Percentiles rank a stretch among this genome's conserved stretches.
Evolutionary conservation across 768 basidiomycete species (phyloP).

Genomic region (Paxillus involutus): DNA sequence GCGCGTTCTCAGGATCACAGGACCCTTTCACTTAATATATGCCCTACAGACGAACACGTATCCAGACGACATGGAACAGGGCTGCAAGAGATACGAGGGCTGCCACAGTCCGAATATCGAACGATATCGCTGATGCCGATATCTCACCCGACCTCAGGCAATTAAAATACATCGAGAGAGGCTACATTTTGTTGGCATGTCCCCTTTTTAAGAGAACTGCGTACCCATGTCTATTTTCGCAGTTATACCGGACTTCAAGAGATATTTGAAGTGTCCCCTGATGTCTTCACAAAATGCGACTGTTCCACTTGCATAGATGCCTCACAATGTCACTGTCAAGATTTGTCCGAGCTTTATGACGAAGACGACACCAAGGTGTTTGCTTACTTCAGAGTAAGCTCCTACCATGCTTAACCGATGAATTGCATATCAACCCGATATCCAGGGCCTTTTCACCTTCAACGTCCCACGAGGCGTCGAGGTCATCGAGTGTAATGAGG

Average conservation of each 20-base stretch:
- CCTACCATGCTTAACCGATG: neutral
- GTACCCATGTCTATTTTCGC: constrained; percentile 4
- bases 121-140: constrained; percentile 34
- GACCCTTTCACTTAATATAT: constrained; percentile 1
- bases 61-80: constrained; percentile 32
- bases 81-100: constrained; percentile 27
- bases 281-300: constrained; percentile 43
- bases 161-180: constrained; percentile 55
- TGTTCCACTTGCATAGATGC: constrained; percentile 39
- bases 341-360: constrained; percentile 39
- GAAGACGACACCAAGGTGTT: constrained; percentile 26
- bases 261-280: constrained; percentile 26
- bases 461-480: constrained; percentile 41
- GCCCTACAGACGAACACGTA: constrained; percentile 20
- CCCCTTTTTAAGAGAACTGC: neutral
- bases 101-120: constrained; percentile 33
- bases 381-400: constrained; percentile 44
- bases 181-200: constrained; percentile 47
- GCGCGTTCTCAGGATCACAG: neutral
- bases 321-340: constrained; percentile 49
- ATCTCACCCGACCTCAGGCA: constrained; percentile 40
- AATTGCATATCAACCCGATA: constrained; percentile 1
- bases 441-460: constrained; percentile 52
- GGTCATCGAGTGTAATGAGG: constrained; percentile 68
- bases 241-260: constrained; percentile 19